A percentile compares a stretch with the other conserved stretches of the same genome.
phyloP scores from a whole-genome alignment of 2,329 filamentous ascomycete species.

The Rhynchosporium agropyri region DNA sequence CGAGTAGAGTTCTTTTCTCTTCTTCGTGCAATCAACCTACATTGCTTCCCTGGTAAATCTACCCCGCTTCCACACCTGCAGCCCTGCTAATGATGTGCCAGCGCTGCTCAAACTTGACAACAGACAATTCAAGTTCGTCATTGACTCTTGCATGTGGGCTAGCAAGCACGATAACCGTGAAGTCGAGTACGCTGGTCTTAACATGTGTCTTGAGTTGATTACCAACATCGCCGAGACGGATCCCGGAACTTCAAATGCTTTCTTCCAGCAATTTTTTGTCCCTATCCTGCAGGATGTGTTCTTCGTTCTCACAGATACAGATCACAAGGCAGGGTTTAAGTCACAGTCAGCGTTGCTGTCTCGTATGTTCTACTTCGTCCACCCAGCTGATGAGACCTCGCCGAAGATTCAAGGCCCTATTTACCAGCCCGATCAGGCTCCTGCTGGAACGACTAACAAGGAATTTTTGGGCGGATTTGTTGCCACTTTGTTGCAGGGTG shows the following conservation, averaged over 20 bases:
- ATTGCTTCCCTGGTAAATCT: slow-evolving; percentile 80
- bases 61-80: not conserved
- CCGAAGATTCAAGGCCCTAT: slow-evolving; percentile 93
- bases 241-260: slow-evolving; percentile 80
- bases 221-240: slow-evolving; percentile 97
- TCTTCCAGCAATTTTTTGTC: slow-evolving; percentile 98
- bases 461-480: slow-evolving; percentile 92
- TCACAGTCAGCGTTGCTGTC: slow-evolving; percentile 92
- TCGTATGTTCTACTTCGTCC: slow-evolving; percentile 95
- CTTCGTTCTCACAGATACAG: slow-evolving; percentile 95
- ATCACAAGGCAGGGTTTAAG: slow-evolving; percentile 99
- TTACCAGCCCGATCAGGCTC: slow-evolving; percentile 82
- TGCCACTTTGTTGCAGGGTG: slow-evolving; percentile 78
- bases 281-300: slow-evolving; percentile 96
- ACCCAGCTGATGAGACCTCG: slow-evolving; percentile 65
- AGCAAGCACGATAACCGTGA: slow-evolving; percentile 99
- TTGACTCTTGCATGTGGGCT: slow-evolving; percentile 99
- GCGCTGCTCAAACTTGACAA: slow-evolving; percentile 91
- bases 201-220: slow-evolving; percentile 97
- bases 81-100: slow-evolving; percentile 36
- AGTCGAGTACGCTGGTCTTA: slow-evolving; percentile 92
- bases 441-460: slow-evolving; percentile 80
- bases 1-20: slow-evolving; percentile 99
- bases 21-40: slow-evolving; percentile 90
- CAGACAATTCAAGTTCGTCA: slow-evolving; percentile 98